Base-by-base conservation (phyloP, 1,139 yeast species). In the Zhuliangozyma parablackwelliae region DNA sequence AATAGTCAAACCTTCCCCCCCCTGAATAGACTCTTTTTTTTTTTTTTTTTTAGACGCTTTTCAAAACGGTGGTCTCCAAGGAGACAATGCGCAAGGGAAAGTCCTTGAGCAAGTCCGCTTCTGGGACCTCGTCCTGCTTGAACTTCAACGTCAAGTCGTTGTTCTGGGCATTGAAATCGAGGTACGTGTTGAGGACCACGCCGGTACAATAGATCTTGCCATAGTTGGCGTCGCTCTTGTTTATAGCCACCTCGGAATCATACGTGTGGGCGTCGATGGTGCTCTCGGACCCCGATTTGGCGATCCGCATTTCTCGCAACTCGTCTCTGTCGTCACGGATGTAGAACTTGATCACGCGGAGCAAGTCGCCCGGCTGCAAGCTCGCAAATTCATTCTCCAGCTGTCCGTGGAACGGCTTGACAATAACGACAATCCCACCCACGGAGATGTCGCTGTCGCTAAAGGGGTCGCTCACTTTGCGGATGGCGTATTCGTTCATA, bases 401-500 rank as follows among this genome's bases (percentile, higher is more conserved):
- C 1, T 31, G 41, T 0, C 64, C 65, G 27, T 49, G 46, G 35
- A 56, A 65, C 7, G 63, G 61, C 31, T 57, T 54, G 5, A 65
- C 57, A 3, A 63, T 68, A n/a, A 64, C 69, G 4, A 65, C 72
- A 10, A 63, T 52, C 1, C 57, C 61, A 2, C 73, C 73, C 7
- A 63, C 48, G 1, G 45, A 31, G 10, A 67, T 62, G 11, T 35
- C 33, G 12, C 46, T 50, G 5, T 51, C 47, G 54, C 62, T 64
- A 33, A 49, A 62, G 3, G 62, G 63, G 38, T 67, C 72, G 12
- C 47, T 37, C 1, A 64, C 64, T 29, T 49, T 46, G 28, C 49
- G 50, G 26, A 63, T 59, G 2, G 49, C 42, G 10, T 32, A 16
- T 11, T 36, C 35, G 27, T 45, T 44, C n/a, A 47, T 34, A 10